phyloP scores from a whole-genome alignment of 306 rosid species.

The Cercis canadensis region DNA sequence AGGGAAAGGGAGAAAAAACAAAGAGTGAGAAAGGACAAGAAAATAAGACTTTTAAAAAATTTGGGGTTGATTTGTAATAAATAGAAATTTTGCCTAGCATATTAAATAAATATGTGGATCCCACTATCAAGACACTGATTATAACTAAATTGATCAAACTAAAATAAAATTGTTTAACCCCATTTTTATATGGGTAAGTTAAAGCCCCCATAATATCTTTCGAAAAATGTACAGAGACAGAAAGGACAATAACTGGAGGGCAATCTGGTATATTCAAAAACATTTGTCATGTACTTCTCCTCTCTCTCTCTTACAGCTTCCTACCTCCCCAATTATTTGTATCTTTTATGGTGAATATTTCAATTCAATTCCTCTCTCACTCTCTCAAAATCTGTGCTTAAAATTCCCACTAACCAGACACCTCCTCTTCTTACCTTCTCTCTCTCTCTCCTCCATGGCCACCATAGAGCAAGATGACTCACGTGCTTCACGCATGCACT shows the following conservation, averaged over 20 bases:
- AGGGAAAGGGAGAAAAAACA: too few relatives aligned
- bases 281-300: constrained; percentile 30
- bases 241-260: constrained; percentile 35
- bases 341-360: background rate
- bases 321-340: constrained; percentile 47
- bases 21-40: too few relatives aligned
- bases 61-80: too few relatives aligned
- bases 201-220: too few relatives aligned
- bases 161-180: too few relatives aligned
- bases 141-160: too few relatives aligned
- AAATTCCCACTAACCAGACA: background rate
- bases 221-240: too few relatives aligned
- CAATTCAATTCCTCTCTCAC: background rate
- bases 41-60: too few relatives aligned
- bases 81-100: too few relatives aligned
- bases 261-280: constrained; percentile 18
- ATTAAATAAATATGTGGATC: too few relatives aligned
- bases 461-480: constrained; percentile 43
- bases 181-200: too few relatives aligned
- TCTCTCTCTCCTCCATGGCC: constrained; percentile 50
- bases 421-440: background rate
- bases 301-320: background rate
- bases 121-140: too few relatives aligned
- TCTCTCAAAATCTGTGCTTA: constrained; percentile 16
- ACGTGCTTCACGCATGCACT: constrained; percentile 43